Evolutionary conservation across 495 filamentous ascomycete genomes (phyloP).

Genomic region (Penicillium psychrofluorescens): DNA sequence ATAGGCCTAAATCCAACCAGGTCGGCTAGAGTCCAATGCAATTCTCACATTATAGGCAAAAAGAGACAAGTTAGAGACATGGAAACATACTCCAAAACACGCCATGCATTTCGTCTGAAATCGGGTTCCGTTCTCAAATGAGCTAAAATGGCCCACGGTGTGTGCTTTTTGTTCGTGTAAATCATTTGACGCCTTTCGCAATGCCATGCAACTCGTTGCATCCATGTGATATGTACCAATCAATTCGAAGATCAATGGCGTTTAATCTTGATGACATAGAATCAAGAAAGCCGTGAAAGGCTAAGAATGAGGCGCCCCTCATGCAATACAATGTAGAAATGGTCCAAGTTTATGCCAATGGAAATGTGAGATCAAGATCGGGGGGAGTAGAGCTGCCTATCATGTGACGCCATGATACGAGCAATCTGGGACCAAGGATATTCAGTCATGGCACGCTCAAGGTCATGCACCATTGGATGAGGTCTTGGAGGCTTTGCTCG

Average conservation of each 20-base stretch:
- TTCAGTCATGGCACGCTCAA: background rate
- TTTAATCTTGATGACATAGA: background rate
- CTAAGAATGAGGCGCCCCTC: background rate
- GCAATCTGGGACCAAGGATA: constrained; percentile 2
- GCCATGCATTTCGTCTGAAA: constrained; percentile 23
- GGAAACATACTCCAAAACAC: constrained; percentile 4
- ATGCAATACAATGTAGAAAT: no score
- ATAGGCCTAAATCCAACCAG: no score
- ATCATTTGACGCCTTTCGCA: constrained; percentile 20
- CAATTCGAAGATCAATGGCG: constrained; percentile 8
- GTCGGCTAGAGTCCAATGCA: no score
- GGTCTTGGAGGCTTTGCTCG: constrained; percentile 18
- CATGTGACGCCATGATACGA: no score
- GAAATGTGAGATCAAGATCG: no score
- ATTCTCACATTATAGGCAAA: background rate
- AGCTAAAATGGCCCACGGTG: background rate
- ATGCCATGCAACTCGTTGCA: constrained; percentile 22
- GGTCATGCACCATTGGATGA: constrained; percentile 22
- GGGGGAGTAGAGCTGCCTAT: no score
- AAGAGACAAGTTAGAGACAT: constrained; percentile 5
- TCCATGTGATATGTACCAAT: constrained; percentile 23
- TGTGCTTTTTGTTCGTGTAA: constrained; percentile 12
- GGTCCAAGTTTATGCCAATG: no score
- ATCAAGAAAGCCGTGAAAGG: background rate
- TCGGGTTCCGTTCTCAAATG: background rate